Conservation (phyloP, 2,329 filamentous ascomycete species). For the Geoglossum cookeanum region DNA sequence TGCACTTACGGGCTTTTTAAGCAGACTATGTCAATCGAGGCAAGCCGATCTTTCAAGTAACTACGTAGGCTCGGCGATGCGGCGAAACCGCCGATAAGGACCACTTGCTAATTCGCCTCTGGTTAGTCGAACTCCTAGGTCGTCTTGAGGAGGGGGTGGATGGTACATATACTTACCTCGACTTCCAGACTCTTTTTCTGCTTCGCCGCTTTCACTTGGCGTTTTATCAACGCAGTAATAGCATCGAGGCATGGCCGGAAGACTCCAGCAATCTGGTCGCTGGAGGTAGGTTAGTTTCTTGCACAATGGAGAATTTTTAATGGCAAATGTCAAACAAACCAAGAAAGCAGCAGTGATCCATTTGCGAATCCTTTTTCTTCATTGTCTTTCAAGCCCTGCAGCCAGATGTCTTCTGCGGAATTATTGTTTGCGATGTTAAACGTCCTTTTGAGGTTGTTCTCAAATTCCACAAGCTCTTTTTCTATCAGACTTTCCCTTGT, state of each 20-base stretch:
- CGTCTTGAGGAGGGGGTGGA: no score
- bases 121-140: not conserved
- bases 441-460: not conserved
- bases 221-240: no score
- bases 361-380: no score
- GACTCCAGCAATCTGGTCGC: no score
- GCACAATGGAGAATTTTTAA: no score
- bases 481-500: not conserved
- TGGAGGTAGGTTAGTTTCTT: no score
- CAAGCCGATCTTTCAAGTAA: not conserved
- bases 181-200: no score
- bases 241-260: no score
- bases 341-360: no score
- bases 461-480: not conserved
- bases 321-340: no score
- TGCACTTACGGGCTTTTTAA: not conserved
- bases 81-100: not conserved
- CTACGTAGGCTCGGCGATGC: not conserved
- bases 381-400: not conserved
- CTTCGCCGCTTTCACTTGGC: no score
- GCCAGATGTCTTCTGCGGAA: not conserved
- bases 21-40: not conserved
- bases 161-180: no score
- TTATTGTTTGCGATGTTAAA: not conserved
- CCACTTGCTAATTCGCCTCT: not conserved